phyloP scores from a whole-genome alignment of 768 basidiomycete species.

The Rhodotorula toruloides region DNA sequence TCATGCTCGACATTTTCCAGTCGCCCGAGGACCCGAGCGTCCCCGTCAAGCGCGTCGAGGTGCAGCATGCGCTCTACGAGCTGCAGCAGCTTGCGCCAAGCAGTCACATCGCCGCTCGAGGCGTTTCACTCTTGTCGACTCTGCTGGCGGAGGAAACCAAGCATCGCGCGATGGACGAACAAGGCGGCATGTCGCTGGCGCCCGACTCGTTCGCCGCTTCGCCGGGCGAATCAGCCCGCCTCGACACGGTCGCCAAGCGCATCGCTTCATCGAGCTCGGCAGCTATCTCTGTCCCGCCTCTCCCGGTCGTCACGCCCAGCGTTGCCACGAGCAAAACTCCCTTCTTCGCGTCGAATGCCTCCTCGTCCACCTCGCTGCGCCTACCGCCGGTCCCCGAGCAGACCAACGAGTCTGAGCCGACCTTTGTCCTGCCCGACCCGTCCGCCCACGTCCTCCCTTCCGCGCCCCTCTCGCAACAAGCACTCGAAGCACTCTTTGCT shows the following conservation, averaged over 20 bases:
- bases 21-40: slow-evolving; percentile 25
- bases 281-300: not conserved
- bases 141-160: slow-evolving; percentile 36
- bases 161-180: slow-evolving; percentile 5
- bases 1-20: slow-evolving; percentile 39
- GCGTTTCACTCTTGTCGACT: slow-evolving; percentile 28
- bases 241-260: slow-evolving; percentile 19
- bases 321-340: not conserved
- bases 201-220: not conserved
- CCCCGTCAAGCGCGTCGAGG: slow-evolving; percentile 28
- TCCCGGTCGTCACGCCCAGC: not conserved
- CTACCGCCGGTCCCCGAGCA: not conserved
- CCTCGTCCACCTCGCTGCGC: not conserved
- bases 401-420: not conserved
- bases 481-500: not conserved
- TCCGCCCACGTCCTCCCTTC: not conserved
- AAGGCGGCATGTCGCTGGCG: slow-evolving; percentile 13
- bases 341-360: slow-evolving; percentile 17
- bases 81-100: slow-evolving; percentile 1
- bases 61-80: slow-evolving; percentile 26
- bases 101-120: slow-evolving; percentile 29
- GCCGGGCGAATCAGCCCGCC: not conserved
- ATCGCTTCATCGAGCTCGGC: slow-evolving; percentile 1
- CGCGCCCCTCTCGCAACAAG: not conserved
- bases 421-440: not conserved